Evolutionary conservation across 768 basidiomycete genomes (phyloP).

Genomic region (Podaxis sp.): DNA sequence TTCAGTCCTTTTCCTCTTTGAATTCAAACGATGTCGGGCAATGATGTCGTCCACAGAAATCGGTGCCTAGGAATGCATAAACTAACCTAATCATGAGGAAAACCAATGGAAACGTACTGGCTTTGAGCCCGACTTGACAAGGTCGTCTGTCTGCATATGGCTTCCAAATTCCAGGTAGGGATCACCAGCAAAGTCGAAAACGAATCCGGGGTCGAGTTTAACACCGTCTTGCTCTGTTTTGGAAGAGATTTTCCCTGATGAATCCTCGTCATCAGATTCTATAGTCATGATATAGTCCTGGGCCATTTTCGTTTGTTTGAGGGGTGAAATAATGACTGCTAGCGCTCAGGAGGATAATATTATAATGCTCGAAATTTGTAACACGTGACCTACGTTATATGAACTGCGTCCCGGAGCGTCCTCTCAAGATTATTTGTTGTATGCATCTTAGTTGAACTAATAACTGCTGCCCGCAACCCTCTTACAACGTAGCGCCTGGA

Average conservation of each 20-base stretch:
- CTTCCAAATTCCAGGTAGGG: conserved; percentile 59
- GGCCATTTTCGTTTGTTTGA: conserved; percentile 24
- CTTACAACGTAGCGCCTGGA: neutral
- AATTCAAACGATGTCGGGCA: conserved; percentile 57
- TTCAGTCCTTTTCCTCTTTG: conserved; percentile 65
- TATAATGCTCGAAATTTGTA: neutral
- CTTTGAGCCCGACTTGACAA: conserved; percentile 62
- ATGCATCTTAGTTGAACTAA: neutral
- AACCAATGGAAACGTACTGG: conserved; percentile 44
- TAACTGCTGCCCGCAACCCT: too few relatives aligned
- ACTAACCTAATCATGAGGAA: conserved; percentile 12
- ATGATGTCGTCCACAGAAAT: conserved; percentile 94
- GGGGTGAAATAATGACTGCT: neutral
- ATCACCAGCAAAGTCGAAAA: conserved; percentile 77
- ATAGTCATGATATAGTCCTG: conserved; percentile 82
- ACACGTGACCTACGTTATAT: conserved; percentile 16
- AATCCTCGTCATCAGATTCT: conserved; percentile 74
- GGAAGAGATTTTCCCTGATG: conserved; percentile 17
- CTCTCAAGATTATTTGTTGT: neutral
- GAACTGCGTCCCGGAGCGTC: neutral
- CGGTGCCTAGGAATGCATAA: conserved; percentile 47
- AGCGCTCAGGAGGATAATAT: neutral
- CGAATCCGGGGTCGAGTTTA: conserved; percentile 77
- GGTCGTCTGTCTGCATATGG: conserved; percentile 43
- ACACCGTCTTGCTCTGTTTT: conserved; percentile 47